Evolutionary conservation across 768 basidiomycete species (phyloP), one percentile per base, ranked within the genome.

Genomic region (Panus rudis): DNA sequence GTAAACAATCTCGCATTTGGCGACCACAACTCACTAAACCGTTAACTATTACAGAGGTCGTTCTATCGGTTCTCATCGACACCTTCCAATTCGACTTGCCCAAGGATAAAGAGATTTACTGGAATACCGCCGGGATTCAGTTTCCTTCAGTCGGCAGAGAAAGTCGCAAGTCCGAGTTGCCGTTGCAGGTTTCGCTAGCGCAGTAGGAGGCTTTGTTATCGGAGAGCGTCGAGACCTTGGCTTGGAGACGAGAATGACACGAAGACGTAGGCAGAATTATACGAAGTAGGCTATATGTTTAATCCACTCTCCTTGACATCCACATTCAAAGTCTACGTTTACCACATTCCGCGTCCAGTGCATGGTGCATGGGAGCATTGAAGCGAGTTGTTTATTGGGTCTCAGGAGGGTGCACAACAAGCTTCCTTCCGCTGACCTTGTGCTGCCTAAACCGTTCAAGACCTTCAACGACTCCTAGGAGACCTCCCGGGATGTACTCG

Each of bases 371-470:
- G n/a, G n/a, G n/a, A n/a, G n/a, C n/a, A n/a, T n/a, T n/a, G n/a
- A n/a, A n/a, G n/a, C n/a, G n/a, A n/a, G n/a, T 16, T n/a, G n/a
- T n/a, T 49, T 38, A 32, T 33, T 41, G 14, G 45, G 67, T 71
- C 38, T 73, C 72, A 52, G 67, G 64, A 6, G 72, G 73, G 37
- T 52, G 62, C 43, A 57, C 62, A 39, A 75, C 61, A 27, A 76
- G 52, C 52, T 75, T 75, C 20, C 63, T 53, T 3, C 69, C 70
- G 35, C 70, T 71, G 14, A 75, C 64, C 24, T 66, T 43, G 8
- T 64, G 63, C 3, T 60, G 56, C 46, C 65, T 56, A 52, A 77
- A 51, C 34, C 66, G 60, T 52, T 64, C 59, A 37, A 78, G 52
- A 7, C 68, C 76, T 11, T 55, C 56, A 25, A 55, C 52, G 33